Conservation (phyloP, 371 early-diverging fungal genomes). For the Mucor circinelloides region DNA sequence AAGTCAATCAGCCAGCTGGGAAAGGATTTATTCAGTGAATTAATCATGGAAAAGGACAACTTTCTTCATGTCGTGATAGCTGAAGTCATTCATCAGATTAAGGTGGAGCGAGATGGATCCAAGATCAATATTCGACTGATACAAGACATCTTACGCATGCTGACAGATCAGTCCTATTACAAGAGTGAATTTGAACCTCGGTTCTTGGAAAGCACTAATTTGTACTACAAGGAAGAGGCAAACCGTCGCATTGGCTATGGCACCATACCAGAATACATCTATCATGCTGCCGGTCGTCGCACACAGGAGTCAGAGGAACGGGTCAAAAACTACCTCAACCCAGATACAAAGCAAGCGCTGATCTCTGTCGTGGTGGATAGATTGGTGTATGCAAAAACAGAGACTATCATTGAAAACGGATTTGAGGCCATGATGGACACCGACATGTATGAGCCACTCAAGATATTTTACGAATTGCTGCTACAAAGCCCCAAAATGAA, state of each 20-base stretch:
- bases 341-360: constrained; percentile 65
- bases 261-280: constrained; percentile 62
- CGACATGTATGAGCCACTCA: constrained; percentile 59
- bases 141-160: constrained; percentile 73
- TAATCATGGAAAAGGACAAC: constrained; percentile 7
- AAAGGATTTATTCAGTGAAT: constrained; percentile 17
- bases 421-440: constrained; percentile 72
- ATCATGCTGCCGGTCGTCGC: constrained; percentile 64
- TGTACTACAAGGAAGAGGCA: constrained; percentile 73
- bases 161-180: constrained; percentile 78
- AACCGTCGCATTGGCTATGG: constrained; percentile 46
- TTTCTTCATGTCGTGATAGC: constrained; percentile 8
- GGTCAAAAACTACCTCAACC: constrained; percentile 66
- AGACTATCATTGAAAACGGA: constrained; percentile 63
- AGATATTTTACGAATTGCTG: constrained; percentile 49
- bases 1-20: constrained; percentile 53
- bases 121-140: constrained; percentile 59
- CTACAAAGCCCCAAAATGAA: constrained; percentile 12
- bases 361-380: constrained; percentile 62
- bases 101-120: constrained; percentile 47
- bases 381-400: constrained; percentile 63
- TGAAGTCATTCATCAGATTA: constrained; percentile 13
- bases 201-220: constrained; percentile 64
- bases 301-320: constrained; percentile 66
- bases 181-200: constrained; percentile 65